Evolutionary conservation across 73 alveolate genomes (phyloP).

Genomic region (Paramecium primaurelia): DNA sequence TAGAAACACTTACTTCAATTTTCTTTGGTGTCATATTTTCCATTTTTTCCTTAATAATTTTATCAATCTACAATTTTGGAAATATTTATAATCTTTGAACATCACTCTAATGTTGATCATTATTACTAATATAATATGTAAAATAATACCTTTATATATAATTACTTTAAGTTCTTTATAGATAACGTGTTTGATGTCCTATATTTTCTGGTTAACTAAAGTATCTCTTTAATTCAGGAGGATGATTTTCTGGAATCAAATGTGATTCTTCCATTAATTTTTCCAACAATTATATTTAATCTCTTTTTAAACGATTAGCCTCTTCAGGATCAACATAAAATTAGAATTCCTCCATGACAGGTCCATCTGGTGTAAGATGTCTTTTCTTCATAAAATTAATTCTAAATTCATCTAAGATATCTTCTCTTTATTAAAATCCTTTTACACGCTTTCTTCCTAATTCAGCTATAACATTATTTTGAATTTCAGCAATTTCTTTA

Average conservation of each 20-base stretch:
- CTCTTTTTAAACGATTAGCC: neutral
- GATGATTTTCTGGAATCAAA: neutral
- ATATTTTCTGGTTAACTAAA: neutral
- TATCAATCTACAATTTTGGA: neutral
- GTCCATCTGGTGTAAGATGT: constrained; percentile 16
- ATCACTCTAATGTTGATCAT: neutral
- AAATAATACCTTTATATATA: neutral
- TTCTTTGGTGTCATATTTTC: neutral
- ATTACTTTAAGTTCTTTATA: neutral
- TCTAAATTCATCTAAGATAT: constrained; percentile 10
- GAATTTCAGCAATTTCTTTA: constrained; percentile 16
- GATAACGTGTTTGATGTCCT: neutral
- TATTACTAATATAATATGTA: neutral
- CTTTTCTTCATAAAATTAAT: constrained; percentile 38
- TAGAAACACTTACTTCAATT: neutral
- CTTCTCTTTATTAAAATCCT: constrained; percentile 6
- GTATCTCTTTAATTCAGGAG: neutral
- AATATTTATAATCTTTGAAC: neutral
- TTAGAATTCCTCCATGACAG: constrained; percentile 25
- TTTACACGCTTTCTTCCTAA: neutral
- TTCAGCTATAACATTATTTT: neutral
- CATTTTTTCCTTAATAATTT: neutral
- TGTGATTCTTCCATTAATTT: neutral
- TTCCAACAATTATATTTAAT: neutral
- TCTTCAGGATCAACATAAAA: constrained; percentile 38